phyloP scores from a whole-genome alignment of 768 basidiomycete genomes.

The Rhizopogon vesiculosus region DNA sequence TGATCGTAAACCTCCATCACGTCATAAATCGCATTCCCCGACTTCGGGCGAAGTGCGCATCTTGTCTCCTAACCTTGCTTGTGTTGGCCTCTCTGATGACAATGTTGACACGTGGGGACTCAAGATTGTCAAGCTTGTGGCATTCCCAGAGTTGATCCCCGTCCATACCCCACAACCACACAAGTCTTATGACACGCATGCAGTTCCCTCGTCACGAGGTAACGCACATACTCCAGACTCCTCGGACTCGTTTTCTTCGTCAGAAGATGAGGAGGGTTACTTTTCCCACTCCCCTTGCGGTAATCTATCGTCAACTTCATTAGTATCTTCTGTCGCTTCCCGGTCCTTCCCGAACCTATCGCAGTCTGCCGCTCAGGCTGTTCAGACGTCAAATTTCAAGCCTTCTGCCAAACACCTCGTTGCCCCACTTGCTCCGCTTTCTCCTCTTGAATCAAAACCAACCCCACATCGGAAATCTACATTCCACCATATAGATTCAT shows the following conservation, averaged over 20 bases:
- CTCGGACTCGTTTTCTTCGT: conserved; percentile 22
- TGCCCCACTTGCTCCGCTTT: conserved; percentile 28
- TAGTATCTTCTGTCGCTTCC: conserved; percentile 31
- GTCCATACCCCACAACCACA: conserved; percentile 1
- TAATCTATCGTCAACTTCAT: conserved; percentile 29
- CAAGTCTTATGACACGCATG: not conserved
- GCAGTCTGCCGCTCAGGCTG: conserved; percentile 16
- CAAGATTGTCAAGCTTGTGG: conserved; percentile 74
- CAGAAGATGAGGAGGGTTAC: conserved; percentile 44
- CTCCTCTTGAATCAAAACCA: conserved; percentile 17
- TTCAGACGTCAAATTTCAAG: conserved; percentile 28
- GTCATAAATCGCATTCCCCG: conserved; percentile 47
- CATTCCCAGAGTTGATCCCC: conserved; percentile 70
- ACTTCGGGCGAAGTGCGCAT: conserved; percentile 55
- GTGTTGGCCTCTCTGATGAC: conserved; percentile 70
- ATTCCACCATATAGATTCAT: conserved; percentile 2
- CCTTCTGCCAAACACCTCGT: conserved; percentile 34
- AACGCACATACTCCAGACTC: conserved; percentile 15
- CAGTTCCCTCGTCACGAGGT: conserved; percentile 6
- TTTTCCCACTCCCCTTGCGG: conserved; percentile 53
- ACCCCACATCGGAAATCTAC: conserved; percentile 6
- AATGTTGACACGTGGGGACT: conserved; percentile 67
- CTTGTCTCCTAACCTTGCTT: conserved; percentile 67
- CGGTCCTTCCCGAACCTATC: conserved; percentile 41
- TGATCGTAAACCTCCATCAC: conserved; percentile 16